Percentiles rank a stretch among this genome's conserved stretches.
Conservation (phyloP, 2,329 filamentous ascomycete genomes). For the Aureobasidium mangrovei region DNA sequence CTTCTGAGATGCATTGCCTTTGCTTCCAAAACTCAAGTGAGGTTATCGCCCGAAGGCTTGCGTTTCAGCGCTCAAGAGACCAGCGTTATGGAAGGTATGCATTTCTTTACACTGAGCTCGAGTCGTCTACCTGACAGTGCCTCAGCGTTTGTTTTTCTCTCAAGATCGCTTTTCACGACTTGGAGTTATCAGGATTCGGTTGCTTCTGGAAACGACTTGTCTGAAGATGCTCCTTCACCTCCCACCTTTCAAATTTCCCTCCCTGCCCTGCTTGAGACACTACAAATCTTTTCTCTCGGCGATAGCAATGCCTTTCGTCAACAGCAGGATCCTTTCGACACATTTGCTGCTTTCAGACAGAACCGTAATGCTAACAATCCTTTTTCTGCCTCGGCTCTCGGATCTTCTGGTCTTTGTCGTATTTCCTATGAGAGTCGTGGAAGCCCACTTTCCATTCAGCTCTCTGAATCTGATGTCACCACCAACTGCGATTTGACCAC, state of each 20-base stretch:
- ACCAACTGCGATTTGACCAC: slow-evolving; percentile 87
- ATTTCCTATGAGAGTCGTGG: slow-evolving; percentile 69
- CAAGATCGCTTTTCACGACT: slow-evolving; percentile 79
- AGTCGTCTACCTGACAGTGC: slow-evolving; percentile 10
- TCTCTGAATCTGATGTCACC: slow-evolving; percentile 81
- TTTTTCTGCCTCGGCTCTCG: slow-evolving; percentile 74
- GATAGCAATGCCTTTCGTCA: slow-evolving; percentile 23
- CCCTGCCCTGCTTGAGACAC: slow-evolving; percentile 76
- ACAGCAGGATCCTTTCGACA: slow-evolving; percentile 29
- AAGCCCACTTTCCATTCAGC: slow-evolving; percentile 82
- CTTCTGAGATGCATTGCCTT: slow-evolving; percentile 56
- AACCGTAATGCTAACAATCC: slow-evolving; percentile 49
- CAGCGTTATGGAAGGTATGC: slow-evolving; percentile 76
- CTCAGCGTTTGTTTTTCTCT: slow-evolving; percentile 68
- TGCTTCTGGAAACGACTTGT: slow-evolving; percentile 30
- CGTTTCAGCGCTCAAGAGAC: slow-evolving; percentile 83
- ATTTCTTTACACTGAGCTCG: slow-evolving; percentile 15
- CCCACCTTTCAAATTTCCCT: slow-evolving; percentile 79
- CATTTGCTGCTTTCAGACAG: slow-evolving; percentile 30
- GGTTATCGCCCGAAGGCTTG: slow-evolving; percentile 77
- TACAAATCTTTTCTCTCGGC: slow-evolving; percentile 80
- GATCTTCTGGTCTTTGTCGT: slow-evolving; percentile 77
- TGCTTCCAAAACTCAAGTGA: slow-evolving; percentile 52
- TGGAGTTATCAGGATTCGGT: slow-evolving; percentile 57
- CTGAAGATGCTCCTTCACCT: slow-evolving; percentile 32